Conservation (phyloP, 768 basidiomycete genomes). For the Boletus huronensis region DNA sequence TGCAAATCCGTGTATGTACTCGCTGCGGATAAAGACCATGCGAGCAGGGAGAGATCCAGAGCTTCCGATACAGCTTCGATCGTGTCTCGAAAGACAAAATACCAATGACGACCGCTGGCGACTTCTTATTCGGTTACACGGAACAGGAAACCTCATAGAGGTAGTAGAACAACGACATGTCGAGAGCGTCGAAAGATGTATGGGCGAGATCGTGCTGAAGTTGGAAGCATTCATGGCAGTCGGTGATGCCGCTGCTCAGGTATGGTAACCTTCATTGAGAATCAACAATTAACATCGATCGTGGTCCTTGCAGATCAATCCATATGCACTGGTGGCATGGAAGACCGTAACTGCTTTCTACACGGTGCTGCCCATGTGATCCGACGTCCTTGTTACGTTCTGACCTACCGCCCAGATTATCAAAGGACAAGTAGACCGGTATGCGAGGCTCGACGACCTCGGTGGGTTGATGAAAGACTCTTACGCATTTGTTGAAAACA, state of each 20-base stretch:
- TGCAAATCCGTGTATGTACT: not conserved
- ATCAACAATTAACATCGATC: not conserved
- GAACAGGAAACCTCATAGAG: not conserved
- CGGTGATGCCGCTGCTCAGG: conserved; percentile 23
- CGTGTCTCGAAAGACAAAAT: conserved; percentile 1
- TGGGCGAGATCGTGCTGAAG: conserved; percentile 21
- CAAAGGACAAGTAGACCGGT: conserved; percentile 27
- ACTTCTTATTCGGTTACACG: conserved; percentile 24
- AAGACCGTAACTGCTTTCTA: conserved; percentile 27
- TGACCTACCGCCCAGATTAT: conserved; percentile 23
- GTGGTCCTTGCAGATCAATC: conserved; percentile 18
- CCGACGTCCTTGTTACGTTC: not conserved
- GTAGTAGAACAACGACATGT: not conserved
- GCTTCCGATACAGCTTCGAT: conserved; percentile 15
- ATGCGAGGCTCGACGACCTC: conserved; percentile 27
- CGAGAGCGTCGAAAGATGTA: conserved; percentile 12
- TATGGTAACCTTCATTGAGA: not conserved
- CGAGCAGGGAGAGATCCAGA: conserved; percentile 15
- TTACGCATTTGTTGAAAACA: conserved; percentile 31
- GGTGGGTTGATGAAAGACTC: conserved; percentile 28
- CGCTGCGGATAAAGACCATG: not conserved
- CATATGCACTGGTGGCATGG: conserved; percentile 28
- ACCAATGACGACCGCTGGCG: conserved; percentile 5
- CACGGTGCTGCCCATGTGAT: conserved; percentile 10
- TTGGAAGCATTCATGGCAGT: conserved; percentile 26